Percentiles rank a stretch among this genome's conserved stretches.
These are phyloP conservation scores for Myriangium duriaei DNA, from an alignment of 2,329 filamentous ascomycete genomes.

Conservation along the genomic window DNA sequence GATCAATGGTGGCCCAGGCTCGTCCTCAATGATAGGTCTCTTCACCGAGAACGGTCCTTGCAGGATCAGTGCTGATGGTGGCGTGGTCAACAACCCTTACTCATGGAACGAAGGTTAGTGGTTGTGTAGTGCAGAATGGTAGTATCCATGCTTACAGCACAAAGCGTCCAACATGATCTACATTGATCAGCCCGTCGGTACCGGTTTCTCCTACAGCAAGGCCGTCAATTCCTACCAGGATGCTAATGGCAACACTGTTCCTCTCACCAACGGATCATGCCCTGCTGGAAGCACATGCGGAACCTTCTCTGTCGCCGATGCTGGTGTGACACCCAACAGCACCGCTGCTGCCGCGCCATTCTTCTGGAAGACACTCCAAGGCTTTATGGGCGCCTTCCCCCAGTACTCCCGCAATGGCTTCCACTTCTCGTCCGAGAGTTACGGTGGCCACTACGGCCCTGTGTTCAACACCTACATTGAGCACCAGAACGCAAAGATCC, in stretches of 20 bases:
- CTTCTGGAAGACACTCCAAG: slow-evolving; percentile 86
- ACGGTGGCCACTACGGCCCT: slow-evolving; percentile 90
- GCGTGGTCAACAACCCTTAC: slow-evolving; percentile 47
- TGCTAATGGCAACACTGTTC: slow-evolving; percentile 38
- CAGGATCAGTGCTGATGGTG: slow-evolving; percentile 27
- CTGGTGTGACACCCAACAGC: slow-evolving; percentile 52
- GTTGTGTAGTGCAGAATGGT: too few relatives aligned
- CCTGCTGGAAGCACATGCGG: slow-evolving; percentile 34
- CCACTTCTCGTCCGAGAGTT: slow-evolving; percentile 94
- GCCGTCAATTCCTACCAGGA: slow-evolving; percentile 31
- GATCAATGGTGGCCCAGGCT: slow-evolving; percentile 56
- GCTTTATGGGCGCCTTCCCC: slow-evolving; percentile 99
- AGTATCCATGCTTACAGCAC: slow-evolving; percentile 53
- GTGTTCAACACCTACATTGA: slow-evolving; percentile 86
- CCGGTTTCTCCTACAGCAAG: slow-evolving; percentile 86
- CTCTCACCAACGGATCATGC: slow-evolving; percentile 48
- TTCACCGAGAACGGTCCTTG: slow-evolving; percentile 46
- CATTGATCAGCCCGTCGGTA: slow-evolving; percentile 97
- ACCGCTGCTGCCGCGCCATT: slow-evolving; percentile 96
- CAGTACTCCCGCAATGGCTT: slow-evolving; percentile 91
- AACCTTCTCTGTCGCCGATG: slow-evolving; percentile 42
- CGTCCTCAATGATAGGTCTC: slow-evolving; percentile 51
- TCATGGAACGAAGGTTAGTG: slow-evolving; percentile 58
- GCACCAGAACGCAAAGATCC: slow-evolving; percentile 51
- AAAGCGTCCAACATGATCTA: slow-evolving; percentile 70